Evolutionary conservation across 441 rosid genomes (phyloP).

Genomic region (Aquilaria agallochum): DNA sequence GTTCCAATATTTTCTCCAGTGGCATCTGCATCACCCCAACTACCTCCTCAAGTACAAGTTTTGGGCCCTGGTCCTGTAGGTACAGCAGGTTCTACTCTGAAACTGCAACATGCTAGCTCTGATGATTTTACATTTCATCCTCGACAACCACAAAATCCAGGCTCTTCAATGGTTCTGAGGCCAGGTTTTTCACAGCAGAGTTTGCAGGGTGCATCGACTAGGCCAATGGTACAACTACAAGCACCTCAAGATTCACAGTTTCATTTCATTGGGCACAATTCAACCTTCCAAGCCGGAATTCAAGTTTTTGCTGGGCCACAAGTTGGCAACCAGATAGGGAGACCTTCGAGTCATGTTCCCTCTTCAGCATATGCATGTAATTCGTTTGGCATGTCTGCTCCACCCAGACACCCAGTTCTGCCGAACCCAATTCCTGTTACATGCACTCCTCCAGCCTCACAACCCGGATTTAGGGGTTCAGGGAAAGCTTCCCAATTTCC

Average conservation of each 20-base stretch:
- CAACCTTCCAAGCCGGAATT: conserved; percentile 36
- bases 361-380: conserved; percentile 28
- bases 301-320: conserved; percentile 41
- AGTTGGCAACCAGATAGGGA: conserved; percentile 44
- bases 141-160: conserved; percentile 31
- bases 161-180: conserved; percentile 38
- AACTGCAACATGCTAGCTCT: conserved; percentile 35
- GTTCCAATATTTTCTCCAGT: conserved; percentile 19
- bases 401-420: conserved; percentile 39
- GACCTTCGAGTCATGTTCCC: conserved; percentile 24
- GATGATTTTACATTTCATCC: conserved; percentile 63
- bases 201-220: conserved; percentile 22
- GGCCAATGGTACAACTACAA: conserved; percentile 21
- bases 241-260: conserved; percentile 36
- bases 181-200: conserved; percentile 29
- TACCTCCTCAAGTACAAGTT: conserved; percentile 23
- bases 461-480: conserved; percentile 43
- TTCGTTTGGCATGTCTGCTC: conserved; percentile 13
- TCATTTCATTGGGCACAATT: conserved; percentile 27
- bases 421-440: conserved; percentile 31
- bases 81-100: conserved; percentile 31
- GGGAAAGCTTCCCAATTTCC: conserved; percentile 32
- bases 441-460: conserved; percentile 24
- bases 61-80: conserved; percentile 27
- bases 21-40: conserved; percentile 22